Evolutionary conservation across 805 yeast genomes (phyloP).

Genomic region (Lipomyces starkeyi): DNA sequence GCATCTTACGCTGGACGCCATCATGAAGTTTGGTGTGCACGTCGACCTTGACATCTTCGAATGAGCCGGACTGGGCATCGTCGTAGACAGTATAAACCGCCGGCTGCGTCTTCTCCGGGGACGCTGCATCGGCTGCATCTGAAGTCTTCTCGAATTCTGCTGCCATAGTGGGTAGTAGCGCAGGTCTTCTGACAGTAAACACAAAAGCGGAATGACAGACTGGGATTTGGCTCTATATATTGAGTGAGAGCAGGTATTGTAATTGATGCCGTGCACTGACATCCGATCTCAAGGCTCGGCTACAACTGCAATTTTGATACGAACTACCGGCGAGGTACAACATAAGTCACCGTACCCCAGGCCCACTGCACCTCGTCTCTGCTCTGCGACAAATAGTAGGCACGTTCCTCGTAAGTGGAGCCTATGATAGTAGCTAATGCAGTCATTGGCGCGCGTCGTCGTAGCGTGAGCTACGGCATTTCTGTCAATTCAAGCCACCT

Average conservation of each 20-base stretch:
- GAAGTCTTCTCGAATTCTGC: conserved; percentile 1
- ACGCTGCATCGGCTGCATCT: neutral
- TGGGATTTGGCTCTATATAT: neutral
- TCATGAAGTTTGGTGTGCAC: conserved; percentile 28
- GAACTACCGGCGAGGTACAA: neutral
- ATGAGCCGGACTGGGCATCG: conserved; percentile 14
- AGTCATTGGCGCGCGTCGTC: neutral
- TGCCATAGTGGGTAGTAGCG: neutral
- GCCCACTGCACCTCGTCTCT: neutral
- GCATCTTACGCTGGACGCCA: conserved; percentile 52
- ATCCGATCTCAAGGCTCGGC: neutral
- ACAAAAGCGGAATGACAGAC: neutral
- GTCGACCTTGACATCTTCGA: conserved; percentile 26
- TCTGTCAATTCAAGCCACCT: neutral
- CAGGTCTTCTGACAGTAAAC: neutral
- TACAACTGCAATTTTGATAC: neutral
- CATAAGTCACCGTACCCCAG: neutral
- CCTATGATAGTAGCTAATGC: neutral
- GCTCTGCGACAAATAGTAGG: neutral
- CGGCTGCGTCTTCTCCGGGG: neutral
- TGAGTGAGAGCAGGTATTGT: neutral
- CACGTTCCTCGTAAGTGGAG: neutral
- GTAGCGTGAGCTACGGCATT: neutral
- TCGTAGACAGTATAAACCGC: neutral
- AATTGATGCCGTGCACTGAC: neutral